Evolutionary conservation across 441 rosid species (phyloP).

Genomic region (Kokia cookei): DNA sequence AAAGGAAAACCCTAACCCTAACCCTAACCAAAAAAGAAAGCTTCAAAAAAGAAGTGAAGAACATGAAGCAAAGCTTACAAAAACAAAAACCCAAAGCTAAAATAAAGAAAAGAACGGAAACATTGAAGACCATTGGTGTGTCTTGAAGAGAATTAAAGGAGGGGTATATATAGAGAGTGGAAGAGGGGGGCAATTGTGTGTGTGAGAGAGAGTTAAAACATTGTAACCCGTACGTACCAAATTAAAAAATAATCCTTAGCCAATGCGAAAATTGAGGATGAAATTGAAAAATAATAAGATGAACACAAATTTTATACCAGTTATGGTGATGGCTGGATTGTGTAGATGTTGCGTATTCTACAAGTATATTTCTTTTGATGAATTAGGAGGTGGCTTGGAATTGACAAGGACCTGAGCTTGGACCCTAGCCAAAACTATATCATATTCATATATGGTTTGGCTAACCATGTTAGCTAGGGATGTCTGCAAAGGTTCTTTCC

Average conservation of each 20-base stretch:
- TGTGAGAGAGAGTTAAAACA: constrained; percentile 42
- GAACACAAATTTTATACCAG: constrained; percentile 13
- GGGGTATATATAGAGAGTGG: constrained; percentile 30
- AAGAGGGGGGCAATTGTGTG: constrained; percentile 9
- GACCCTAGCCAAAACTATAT: constrained; percentile 10
- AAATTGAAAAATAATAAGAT: too few relatives aligned
- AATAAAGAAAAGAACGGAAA: not conserved
- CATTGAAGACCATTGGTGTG: not conserved
- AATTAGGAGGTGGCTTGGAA: constrained; percentile 22
- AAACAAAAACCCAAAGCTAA: not conserved
- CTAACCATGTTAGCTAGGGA: constrained; percentile 12
- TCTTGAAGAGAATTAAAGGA: constrained; percentile 10
- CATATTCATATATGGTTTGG: not conserved
- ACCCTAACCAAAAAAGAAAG: not conserved
- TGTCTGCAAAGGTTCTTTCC: constrained; percentile 27
- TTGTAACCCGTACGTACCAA: constrained; percentile 63
- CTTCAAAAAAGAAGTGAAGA: not conserved
- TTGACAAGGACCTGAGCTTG: constrained; percentile 26
- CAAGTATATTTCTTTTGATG: constrained; percentile 29
- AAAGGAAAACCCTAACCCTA: constrained; percentile 36
- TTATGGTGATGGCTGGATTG: constrained; percentile 15
- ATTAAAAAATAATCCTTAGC: constrained; percentile 30
- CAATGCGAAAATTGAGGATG: constrained; percentile 14
- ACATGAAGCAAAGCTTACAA: not conserved
- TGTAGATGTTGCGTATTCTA: constrained; percentile 42